Percentiles rank a stretch among this genome's conserved stretches.
phyloP scores from a whole-genome alignment of 2,329 filamentous ascomycete species.

The Phyllosticta capitalensis region DNA sequence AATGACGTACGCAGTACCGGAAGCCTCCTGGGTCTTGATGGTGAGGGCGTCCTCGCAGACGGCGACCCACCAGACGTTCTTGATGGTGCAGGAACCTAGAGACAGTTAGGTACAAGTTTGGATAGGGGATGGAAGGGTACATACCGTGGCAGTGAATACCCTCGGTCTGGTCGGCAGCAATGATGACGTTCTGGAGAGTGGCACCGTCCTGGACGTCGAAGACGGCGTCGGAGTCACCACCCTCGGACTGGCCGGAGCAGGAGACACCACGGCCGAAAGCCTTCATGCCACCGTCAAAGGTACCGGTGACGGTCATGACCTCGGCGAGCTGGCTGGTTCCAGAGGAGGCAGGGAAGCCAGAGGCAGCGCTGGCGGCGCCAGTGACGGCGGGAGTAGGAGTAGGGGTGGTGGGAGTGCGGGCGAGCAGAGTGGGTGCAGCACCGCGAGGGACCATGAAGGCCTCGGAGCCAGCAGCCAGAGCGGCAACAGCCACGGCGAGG shows the following conservation, averaged over 20 bases:
- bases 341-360: slow-evolving; percentile 8
- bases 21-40: slow-evolving; percentile 13
- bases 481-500: slow-evolving; percentile 3
- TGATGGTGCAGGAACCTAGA: slow-evolving; percentile 36
- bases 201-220: slow-evolving; percentile 18
- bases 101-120: slow-evolving; percentile 15
- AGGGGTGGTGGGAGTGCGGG: slow-evolving; percentile 1
- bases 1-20: slow-evolving; percentile 19
- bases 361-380: not conserved
- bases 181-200: slow-evolving; percentile 41
- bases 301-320: slow-evolving; percentile 8
- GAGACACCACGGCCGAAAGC: slow-evolving; percentile 10
- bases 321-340: slow-evolving; percentile 10
- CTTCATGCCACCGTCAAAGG: slow-evolving; percentile 12
- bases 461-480: slow-evolving; percentile 1
- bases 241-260: slow-evolving; percentile 10
- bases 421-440: not conserved
- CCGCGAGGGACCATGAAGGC: slow-evolving; percentile 10
- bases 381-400: slow-evolving; percentile 2
- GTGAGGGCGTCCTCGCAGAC: slow-evolving; percentile 33
- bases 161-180: slow-evolving; percentile 38
- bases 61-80: slow-evolving; percentile 24
- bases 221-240: slow-evolving; percentile 11
- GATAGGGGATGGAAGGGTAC: not conserved
- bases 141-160: slow-evolving; percentile 39